phyloP scores from a whole-genome alignment of 2,329 filamentous ascomycete genomes.

The Botrytis aclada region DNA sequence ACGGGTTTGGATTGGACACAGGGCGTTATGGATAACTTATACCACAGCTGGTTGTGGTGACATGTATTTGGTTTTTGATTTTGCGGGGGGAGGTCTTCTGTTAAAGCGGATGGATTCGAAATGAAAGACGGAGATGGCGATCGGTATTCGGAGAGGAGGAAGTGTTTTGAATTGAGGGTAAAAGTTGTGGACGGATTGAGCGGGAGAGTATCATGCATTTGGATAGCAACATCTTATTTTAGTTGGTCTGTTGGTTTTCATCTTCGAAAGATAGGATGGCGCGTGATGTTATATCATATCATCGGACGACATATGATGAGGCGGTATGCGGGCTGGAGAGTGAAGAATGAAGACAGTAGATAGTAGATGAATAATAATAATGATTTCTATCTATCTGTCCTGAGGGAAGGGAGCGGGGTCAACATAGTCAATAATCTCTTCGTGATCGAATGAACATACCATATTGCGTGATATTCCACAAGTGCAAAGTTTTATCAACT shows the following conservation, averaged over 20 bases:
- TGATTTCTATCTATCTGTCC: neutral
- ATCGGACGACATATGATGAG: neutral
- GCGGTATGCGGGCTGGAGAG: neutral
- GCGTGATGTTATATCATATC: neutral
- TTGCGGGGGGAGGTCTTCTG: neutral
- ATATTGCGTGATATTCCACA: neutral
- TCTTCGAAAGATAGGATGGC: neutral
- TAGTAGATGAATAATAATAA: neutral
- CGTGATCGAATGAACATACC: neutral
- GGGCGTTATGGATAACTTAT: neutral
- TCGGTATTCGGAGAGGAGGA: neutral
- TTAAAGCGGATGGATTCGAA: neutral
- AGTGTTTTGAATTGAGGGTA: neutral
- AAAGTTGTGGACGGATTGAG: neutral
- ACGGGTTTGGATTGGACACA: neutral
- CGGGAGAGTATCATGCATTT: neutral
- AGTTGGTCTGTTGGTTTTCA: neutral
- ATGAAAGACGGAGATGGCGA: neutral
- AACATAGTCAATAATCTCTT: neutral
- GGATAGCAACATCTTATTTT: neutral
- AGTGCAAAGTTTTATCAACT: fast-evolving
- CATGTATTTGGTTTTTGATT: neutral
- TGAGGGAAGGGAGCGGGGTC: neutral
- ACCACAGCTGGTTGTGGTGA: neutral
- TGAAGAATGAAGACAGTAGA: neutral